phyloP scores from a whole-genome alignment of 208 protist genomes.

The Leishmania tropica region DNA sequence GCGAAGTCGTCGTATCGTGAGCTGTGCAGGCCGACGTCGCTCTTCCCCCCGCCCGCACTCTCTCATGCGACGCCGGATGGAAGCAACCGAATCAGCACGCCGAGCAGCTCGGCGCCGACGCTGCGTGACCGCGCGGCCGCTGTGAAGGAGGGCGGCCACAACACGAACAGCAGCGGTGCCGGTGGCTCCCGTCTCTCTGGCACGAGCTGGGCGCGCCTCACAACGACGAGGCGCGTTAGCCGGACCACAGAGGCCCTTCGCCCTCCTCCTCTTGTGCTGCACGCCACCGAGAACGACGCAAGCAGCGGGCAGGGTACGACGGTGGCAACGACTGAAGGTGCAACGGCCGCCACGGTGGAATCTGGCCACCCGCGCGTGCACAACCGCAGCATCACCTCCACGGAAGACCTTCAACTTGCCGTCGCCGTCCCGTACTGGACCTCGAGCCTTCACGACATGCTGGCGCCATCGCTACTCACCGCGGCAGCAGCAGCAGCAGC shows the following conservation, averaged over 20 bases:
- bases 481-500: not conserved
- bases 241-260: not conserved
- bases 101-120: not conserved
- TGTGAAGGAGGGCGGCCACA: not conserved
- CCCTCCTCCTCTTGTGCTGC: not conserved
- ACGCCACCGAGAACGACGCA: not conserved
- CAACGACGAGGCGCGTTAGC: not conserved
- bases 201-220: not conserved
- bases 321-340: not conserved
- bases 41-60: not conserved
- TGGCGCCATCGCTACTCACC: not conserved
- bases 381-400: not conserved
- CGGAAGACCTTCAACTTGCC: not conserved
- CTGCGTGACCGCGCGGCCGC: not conserved
- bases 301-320: not conserved
- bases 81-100: not conserved
- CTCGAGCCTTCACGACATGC: not conserved
- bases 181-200: not conserved
- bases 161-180: not conserved
- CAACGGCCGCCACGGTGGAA: not conserved
- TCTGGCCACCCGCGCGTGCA: not conserved
- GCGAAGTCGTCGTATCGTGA: constrained; percentile 12
- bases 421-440: not conserved
- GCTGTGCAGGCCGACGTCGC: constrained; percentile 6
- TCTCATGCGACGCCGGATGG: too few relatives aligned